These are phyloP conservation scores for Ogataea minuta DNA, from an alignment of 805 yeast genomes.

Conservation along the genomic window DNA sequence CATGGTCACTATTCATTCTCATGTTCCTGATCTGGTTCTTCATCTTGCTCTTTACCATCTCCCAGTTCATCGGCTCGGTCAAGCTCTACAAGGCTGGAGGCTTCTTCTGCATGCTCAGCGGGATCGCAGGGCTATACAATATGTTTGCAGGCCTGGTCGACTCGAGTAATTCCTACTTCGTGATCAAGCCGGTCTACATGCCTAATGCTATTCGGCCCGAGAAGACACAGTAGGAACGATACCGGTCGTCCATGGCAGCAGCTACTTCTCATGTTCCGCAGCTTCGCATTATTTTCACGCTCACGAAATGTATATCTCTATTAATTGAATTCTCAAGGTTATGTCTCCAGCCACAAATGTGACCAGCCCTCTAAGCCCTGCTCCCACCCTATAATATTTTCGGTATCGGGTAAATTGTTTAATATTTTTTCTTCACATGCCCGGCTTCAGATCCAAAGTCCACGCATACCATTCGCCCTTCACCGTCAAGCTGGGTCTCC, in stretches of 20 bases:
- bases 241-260: no score
- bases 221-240: no score
- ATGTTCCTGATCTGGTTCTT: slow-evolving; percentile 46
- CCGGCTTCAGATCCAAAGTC: neutral
- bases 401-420: neutral
- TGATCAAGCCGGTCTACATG: slow-evolving; percentile 47
- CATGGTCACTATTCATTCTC: slow-evolving; percentile 39
- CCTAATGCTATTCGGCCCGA: slow-evolving; percentile 38
- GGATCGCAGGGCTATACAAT: slow-evolving; percentile 46
- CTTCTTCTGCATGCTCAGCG: slow-evolving; percentile 42
- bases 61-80: slow-evolving; percentile 37
- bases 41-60: slow-evolving; percentile 45
- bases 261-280: no score
- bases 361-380: no score
- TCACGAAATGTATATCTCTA: no score
- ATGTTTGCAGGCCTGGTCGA: slow-evolving; percentile 49
- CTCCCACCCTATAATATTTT: neutral
- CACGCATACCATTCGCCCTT: neutral
- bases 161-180: slow-evolving; percentile 55
- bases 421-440: neutral
- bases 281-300: no score
- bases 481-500: slow-evolving; percentile 1
- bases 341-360: no score
- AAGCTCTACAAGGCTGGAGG: slow-evolving; percentile 46
- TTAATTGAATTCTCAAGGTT: no score